These are phyloP conservation scores for Gossypioides kirkii DNA, from an alignment of 345 rosid species.

Conservation along the genomic window DNA sequence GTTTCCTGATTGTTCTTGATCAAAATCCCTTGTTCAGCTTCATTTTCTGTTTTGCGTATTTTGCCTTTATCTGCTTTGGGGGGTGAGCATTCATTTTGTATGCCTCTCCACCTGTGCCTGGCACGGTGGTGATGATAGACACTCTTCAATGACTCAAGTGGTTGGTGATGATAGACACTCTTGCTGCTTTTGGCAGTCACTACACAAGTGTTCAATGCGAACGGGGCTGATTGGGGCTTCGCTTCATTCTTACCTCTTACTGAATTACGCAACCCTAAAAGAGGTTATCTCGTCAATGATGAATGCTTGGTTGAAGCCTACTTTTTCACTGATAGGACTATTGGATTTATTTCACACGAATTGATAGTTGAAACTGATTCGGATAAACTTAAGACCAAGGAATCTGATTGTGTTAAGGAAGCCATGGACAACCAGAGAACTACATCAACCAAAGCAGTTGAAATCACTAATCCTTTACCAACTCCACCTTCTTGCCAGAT, in stretches of 20 bases:
- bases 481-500: too few relatives aligned
- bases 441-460: background rate
- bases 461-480: background rate
- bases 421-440: background rate
- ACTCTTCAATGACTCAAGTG: background rate
- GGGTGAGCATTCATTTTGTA: background rate
- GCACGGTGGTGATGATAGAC: too few relatives aligned
- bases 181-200: constrained; percentile 34
- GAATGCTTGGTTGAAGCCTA: too few relatives aligned
- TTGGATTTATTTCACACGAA: background rate
- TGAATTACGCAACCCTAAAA: constrained; percentile 42
- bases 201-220: constrained; percentile 46
- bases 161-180: background rate
- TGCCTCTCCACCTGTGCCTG: too few relatives aligned
- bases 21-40: too few relatives aligned
- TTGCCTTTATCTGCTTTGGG: background rate
- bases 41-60: too few relatives aligned
- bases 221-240: constrained; percentile 57
- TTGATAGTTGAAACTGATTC: background rate
- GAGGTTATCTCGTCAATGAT: constrained; percentile 50
- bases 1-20: too few relatives aligned
- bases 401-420: background rate
- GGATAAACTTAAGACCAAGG: background rate
- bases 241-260: constrained; percentile 50
- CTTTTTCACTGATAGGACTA: too few relatives aligned